Percentiles rank a stretch among this genome's conserved stretches.
phyloP scores from a whole-genome alignment of 108 stramenopile genomes.

The Nitzschia putrida region DNA sequence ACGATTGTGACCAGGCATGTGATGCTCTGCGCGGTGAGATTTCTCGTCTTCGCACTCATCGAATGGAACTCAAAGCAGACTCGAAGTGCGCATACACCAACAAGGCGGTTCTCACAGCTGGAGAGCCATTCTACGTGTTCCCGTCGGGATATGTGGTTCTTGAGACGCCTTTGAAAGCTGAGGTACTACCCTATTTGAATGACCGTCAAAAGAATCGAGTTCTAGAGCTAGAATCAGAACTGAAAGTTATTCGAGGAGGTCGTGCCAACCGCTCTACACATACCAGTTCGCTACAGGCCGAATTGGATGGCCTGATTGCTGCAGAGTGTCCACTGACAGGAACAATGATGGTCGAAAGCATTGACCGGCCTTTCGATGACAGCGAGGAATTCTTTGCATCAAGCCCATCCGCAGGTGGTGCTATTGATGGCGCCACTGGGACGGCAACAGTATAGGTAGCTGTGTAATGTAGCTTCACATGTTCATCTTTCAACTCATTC shows the following conservation, averaged over 20 bases:
- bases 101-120: constrained; percentile 60
- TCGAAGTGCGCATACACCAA: constrained; percentile 82
- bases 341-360: constrained; percentile 77
- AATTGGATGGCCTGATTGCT: constrained; percentile 85
- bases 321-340: constrained; percentile 89
- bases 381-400: constrained; percentile 25
- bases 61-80: constrained; percentile 64
- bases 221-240: constrained; percentile 55
- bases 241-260: constrained; percentile 25
- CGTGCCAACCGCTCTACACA: constrained; percentile 13
- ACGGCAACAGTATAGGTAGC: constrained; percentile 18
- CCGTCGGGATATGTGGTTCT: constrained; percentile 84
- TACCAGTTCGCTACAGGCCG: constrained; percentile 55
- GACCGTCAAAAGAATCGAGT: constrained; percentile 63
- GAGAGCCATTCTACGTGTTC: constrained; percentile 83
- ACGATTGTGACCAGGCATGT: constrained; percentile 81
- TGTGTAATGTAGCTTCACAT: not conserved
- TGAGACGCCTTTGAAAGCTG: constrained; percentile 67
- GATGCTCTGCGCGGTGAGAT: constrained; percentile 74
- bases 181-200: constrained; percentile 72
- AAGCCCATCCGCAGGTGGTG: not conserved
- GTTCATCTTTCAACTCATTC: not conserved
- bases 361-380: constrained; percentile 58
- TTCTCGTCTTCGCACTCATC: constrained; percentile 50
- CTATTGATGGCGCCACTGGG: not conserved